Conservation (phyloP, 2,329 filamentous ascomycete genomes). For the Hymenoscyphus fructigenus region DNA sequence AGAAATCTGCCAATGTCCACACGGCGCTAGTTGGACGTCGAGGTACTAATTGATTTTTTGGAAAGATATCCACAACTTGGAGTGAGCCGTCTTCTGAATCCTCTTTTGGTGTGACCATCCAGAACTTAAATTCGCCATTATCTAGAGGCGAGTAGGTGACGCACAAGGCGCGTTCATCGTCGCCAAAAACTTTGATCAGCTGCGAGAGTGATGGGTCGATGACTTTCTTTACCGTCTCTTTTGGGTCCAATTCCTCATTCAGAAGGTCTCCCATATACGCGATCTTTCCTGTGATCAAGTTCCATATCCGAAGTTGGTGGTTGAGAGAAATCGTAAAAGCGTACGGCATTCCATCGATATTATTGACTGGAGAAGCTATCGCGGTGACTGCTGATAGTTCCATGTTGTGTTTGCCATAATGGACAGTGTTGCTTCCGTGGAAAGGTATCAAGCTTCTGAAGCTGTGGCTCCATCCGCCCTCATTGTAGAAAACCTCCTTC, state of each 20-base stretch:
- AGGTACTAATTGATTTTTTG: slow-evolving; percentile 64
- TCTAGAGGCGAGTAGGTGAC: slow-evolving; percentile 87
- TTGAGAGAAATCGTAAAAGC: slow-evolving; percentile 84
- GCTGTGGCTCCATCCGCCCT: slow-evolving; percentile 69
- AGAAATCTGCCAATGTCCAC: slow-evolving; percentile 79
- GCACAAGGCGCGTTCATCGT: slow-evolving; percentile 53
- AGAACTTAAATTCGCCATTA: slow-evolving; percentile 91
- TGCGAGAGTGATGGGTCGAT: slow-evolving; percentile 78
- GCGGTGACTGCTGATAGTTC: slow-evolving; percentile 68
- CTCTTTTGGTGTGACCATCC: slow-evolving; percentile 67
- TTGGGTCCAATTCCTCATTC: slow-evolving; percentile 61
- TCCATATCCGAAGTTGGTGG: slow-evolving; percentile 87
- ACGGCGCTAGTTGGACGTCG: slow-evolving; percentile 70
- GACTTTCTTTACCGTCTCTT: slow-evolving; percentile 70
- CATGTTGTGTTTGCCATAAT: slow-evolving; percentile 62
- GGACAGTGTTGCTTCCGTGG: slow-evolving; percentile 62
- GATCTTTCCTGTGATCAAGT: slow-evolving; percentile 76
- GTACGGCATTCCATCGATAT: slow-evolving; percentile 48
- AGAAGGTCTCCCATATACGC: slow-evolving; percentile 77
- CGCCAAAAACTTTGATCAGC: slow-evolving; percentile 69
- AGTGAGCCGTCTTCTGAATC: slow-evolving; percentile 46
- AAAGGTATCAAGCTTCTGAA: slow-evolving; percentile 66
- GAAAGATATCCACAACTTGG: slow-evolving; percentile 70
- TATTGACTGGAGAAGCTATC: slow-evolving; percentile 52
- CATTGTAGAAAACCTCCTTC: slow-evolving; percentile 72